phyloP scores from a whole-genome alignment of 306 rosid species.

The Acacia crassicarpa region DNA sequence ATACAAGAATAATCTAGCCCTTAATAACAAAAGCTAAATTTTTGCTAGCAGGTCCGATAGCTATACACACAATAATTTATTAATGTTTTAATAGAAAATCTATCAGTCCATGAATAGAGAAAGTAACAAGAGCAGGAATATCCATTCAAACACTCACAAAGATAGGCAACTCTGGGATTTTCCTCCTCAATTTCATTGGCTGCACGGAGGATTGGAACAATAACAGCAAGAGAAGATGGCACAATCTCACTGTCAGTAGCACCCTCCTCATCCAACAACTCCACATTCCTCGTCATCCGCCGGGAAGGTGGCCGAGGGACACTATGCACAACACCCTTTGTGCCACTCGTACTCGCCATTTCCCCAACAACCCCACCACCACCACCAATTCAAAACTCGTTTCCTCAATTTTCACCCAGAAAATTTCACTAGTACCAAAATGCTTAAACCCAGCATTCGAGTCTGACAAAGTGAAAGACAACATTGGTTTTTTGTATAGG shows the following conservation, averaged over 20 bases:
- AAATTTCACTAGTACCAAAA: constrained; percentile 2
- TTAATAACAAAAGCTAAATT: not conserved
- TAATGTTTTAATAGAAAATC: not conserved
- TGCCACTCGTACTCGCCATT: constrained; percentile 92
- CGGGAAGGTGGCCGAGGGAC: constrained; percentile 47
- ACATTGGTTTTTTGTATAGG: constrained; percentile 42
- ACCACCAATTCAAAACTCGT: constrained; percentile 6
- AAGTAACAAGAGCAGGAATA: not conserved
- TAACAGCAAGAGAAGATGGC: constrained; percentile 66
- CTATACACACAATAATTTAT: not conserved
- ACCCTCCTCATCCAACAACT: constrained; percentile 52
- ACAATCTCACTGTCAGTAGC: constrained; percentile 63
- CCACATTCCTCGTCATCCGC: constrained; percentile 57
- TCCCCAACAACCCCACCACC: constrained; percentile 16
- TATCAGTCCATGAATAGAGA: not conserved
- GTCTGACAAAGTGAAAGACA: constrained; percentile 26
- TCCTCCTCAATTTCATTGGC: constrained; percentile 76
- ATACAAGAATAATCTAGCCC: not conserved
- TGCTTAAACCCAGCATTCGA: constrained; percentile 10
- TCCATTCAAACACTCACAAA: constrained; percentile 54
- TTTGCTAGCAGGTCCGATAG: no score
- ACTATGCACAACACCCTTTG: constrained; percentile 53
- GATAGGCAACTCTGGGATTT: constrained; percentile 86
- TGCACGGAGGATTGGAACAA: constrained; percentile 84
- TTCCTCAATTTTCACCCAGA: constrained; percentile 22